phyloP scores from a whole-genome alignment of 495 filamentous ascomycete species.

The Podospora conica region DNA sequence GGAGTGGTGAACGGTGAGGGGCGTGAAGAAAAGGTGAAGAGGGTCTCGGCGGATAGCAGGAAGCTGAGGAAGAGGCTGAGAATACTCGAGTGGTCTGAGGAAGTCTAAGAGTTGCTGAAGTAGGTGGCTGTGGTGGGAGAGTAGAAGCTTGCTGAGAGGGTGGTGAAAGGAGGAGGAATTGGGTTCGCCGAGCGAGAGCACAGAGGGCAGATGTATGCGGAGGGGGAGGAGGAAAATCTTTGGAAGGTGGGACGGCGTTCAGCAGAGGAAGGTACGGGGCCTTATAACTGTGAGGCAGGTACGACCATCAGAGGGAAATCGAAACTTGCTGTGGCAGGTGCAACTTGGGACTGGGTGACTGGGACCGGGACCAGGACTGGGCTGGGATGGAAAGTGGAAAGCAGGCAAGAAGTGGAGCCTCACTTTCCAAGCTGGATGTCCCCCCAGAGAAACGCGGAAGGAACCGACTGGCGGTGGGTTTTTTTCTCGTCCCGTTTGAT shows the following conservation, averaged over 20 bases:
- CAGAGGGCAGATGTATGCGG: background rate
- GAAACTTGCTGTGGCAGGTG: background rate
- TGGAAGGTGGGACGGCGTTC: background rate
- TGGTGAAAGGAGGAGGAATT: background rate
- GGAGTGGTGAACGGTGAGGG: background rate
- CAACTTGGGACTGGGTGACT: background rate
- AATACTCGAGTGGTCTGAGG: background rate
- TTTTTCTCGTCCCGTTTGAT: background rate
- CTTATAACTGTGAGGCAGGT: slow-evolving; percentile 14
- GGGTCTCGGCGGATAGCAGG: slow-evolving; percentile 1
- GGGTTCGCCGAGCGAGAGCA: background rate
- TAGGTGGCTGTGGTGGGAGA: slow-evolving; percentile 3
- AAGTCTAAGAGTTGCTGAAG: background rate
- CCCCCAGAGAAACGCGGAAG: background rate
- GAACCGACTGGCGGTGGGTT: background rate
- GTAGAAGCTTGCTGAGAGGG: slow-evolving; percentile 1
- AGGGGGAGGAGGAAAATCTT: background rate
- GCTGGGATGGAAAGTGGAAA: background rate
- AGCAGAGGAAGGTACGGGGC: slow-evolving; percentile 5
- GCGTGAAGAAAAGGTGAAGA: slow-evolving; percentile 5
- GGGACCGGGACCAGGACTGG: no score
- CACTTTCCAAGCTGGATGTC: background rate
- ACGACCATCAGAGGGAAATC: background rate
- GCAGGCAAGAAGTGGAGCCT: background rate
- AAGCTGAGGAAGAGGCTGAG: background rate